Conservation (phyloP, 805 yeast species). For the Torulaspora maleeae region DNA sequence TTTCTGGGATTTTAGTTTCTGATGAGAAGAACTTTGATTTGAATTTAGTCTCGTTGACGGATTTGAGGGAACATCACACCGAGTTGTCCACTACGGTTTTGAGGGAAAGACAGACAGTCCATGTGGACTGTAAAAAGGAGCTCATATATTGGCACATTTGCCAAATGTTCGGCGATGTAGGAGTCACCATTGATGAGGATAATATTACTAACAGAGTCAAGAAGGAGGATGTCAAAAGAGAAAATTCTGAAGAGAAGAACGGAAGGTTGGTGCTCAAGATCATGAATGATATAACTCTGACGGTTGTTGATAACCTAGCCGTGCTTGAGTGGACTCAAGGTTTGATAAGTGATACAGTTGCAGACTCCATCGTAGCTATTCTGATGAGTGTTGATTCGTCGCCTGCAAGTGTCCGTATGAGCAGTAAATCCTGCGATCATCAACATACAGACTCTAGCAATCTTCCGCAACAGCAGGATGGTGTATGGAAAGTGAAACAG, state of each 20-base stretch:
- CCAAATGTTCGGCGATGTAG: constrained; percentile 90
- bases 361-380: constrained; percentile 90
- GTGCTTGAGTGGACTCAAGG: constrained; percentile 90
- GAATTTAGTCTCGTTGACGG: constrained; percentile 75
- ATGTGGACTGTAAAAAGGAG: constrained; percentile 74
- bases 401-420: constrained; percentile 87
- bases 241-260: constrained; percentile 8
- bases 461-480: constrained; percentile 16
- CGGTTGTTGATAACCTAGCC: constrained; percentile 45
- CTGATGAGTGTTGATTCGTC: constrained; percentile 87
- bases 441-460: constrained; percentile 16
- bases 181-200: constrained; percentile 56
- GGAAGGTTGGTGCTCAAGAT: constrained; percentile 49
- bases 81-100: constrained; percentile 81
- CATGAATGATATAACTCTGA: constrained; percentile 60
- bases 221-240: constrained; percentile 10
- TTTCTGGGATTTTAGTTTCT: constrained; percentile 85
- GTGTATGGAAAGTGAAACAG: constrained; percentile 44
- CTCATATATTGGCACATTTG: constrained; percentile 83
- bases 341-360: constrained; percentile 83
- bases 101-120: constrained; percentile 72
- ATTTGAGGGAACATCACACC: constrained; percentile 76
- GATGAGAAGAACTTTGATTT: constrained; percentile 74
- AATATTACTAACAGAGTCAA: constrained; percentile 22
- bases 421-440: constrained; percentile 57